A percentile compares a stretch with the other conserved stretches of the same genome.
Conservation (phyloP, 108 stramenopile species). For the Nitzschia palea region DNA sequence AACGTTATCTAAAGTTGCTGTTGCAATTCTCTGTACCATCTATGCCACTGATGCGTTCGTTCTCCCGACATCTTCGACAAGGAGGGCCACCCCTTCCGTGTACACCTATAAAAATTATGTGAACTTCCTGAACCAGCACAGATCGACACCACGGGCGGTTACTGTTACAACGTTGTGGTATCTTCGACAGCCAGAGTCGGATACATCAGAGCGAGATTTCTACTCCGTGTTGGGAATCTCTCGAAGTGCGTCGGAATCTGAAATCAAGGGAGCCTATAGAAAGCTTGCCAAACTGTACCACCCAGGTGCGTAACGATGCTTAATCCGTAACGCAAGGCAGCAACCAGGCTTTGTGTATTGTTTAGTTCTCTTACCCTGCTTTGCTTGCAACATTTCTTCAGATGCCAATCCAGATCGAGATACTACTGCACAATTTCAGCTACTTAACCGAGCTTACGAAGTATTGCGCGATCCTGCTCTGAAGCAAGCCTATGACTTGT, state of each 20-base stretch:
- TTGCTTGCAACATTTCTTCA: slow-evolving; percentile 7
- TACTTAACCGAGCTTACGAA: slow-evolving; percentile 88
- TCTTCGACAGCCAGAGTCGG: neutral
- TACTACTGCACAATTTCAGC: slow-evolving; percentile 67
- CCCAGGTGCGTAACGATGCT: slow-evolving; percentile 44
- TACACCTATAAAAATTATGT: no score
- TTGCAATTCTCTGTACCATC: neutral
- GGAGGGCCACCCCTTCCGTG: no score
- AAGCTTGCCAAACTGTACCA: slow-evolving; percentile 66
- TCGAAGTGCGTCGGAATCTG: slow-evolving; percentile 38
- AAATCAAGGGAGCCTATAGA: slow-evolving; percentile 67
- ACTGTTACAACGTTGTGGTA: slow-evolving; percentile 1
- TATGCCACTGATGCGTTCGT: neutral
- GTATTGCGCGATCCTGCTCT: slow-evolving; percentile 81
- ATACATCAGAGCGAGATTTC: slow-evolving; percentile 42
- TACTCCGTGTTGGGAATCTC: slow-evolving; percentile 52
- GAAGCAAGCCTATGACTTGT: slow-evolving; percentile 69
- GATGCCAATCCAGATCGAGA: slow-evolving; percentile 77
- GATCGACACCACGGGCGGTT: no score
- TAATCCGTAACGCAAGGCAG: neutral
- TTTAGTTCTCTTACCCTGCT: no score
- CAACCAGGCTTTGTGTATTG: no score
- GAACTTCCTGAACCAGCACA: no score
- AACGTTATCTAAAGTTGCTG: neutral
- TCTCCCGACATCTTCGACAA: neutral